Conservation (phyloP, 441 rosid species). For the Pelargonium exstipulatum region DNA sequence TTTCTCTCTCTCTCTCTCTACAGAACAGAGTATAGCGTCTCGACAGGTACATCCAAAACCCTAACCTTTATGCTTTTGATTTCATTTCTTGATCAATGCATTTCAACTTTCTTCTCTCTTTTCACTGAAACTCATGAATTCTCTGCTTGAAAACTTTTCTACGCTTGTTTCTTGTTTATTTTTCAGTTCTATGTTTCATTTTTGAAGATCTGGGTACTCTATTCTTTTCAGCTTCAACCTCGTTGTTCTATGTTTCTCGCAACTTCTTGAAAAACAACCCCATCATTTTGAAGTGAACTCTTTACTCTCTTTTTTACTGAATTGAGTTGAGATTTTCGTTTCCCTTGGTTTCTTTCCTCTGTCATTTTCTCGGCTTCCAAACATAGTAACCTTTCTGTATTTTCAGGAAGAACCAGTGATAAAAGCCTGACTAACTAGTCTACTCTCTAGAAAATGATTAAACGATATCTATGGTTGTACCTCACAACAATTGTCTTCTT, state of each 20-base stretch:
- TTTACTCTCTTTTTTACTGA: too few species aligned
- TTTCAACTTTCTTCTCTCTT: neutral
- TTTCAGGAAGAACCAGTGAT: conserved; percentile 18
- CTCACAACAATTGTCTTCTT: conserved; percentile 31
- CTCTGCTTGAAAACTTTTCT: neutral
- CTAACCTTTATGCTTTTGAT: neutral
- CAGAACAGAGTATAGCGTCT: conserved; percentile 8
- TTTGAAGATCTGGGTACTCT: neutral
- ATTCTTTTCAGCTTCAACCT: conserved; percentile 3
- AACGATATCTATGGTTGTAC: conserved; percentile 18
- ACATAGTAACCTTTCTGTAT: conserved; percentile 19
- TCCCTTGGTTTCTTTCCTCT: conserved; percentile 6
- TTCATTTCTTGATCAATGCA: neutral
- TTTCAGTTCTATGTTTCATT: neutral
- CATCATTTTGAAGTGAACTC: neutral
- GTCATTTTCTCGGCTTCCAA: conserved; percentile 23
- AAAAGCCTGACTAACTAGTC: neutral
- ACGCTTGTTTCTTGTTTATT: neutral
- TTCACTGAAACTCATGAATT: neutral
- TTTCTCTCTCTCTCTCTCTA: neutral
- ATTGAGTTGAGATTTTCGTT: neutral
- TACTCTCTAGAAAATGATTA: conserved; percentile 31
- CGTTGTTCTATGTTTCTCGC: neutral
- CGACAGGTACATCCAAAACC: neutral
- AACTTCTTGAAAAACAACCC: neutral